A percentile compares a stretch with the other conserved stretches of the same genome.
Evolutionary conservation across 2,329 filamentous ascomycete genomes (phyloP).

Genomic region (Colletotrichum cordylinicola): DNA sequence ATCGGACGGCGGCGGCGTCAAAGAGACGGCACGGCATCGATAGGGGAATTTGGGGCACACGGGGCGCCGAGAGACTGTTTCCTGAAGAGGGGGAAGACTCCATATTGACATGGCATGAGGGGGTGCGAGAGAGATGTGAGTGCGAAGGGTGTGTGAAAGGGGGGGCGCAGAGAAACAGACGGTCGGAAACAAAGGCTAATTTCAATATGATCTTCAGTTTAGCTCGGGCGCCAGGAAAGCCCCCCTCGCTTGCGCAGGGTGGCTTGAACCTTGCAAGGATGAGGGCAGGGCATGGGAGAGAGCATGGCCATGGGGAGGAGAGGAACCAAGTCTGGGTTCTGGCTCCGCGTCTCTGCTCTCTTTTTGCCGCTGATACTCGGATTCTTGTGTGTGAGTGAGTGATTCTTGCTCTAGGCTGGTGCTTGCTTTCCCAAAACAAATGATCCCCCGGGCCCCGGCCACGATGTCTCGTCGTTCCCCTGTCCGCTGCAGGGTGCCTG

Average conservation of each 20-base stretch:
- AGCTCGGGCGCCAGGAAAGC: slow-evolving; percentile 23
- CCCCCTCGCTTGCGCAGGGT: slow-evolving; percentile 24
- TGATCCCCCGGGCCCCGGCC: slow-evolving; percentile 13
- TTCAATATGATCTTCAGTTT: slow-evolving; percentile 22
- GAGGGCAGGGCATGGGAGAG: neutral
- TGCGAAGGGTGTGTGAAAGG: neutral
- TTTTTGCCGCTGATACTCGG: neutral
- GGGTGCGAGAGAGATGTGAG: neutral
- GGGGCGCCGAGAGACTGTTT: slow-evolving; percentile 13
- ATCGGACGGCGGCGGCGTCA: slow-evolving; percentile 5
- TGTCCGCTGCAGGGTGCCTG: slow-evolving; percentile 13
- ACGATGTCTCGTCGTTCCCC: slow-evolving; percentile 15
- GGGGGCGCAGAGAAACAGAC: slow-evolving; percentile 15
- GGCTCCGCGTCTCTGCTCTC: neutral
- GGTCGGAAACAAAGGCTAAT: slow-evolving; percentile 26
- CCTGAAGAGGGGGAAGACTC: neutral
- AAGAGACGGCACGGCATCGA: slow-evolving; percentile 12
- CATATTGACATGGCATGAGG: slow-evolving; percentile 12
- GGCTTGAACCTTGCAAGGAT: slow-evolving; percentile 20
- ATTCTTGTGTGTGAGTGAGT: neutral
- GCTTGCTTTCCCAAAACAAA: slow-evolving; percentile 16
- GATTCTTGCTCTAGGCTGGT: neutral
- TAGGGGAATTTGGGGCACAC: neutral
- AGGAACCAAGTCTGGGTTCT: neutral
- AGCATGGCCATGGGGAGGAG: neutral